These are phyloP conservation scores for Didymella pomorum DNA, from an alignment of 2,329 filamentous ascomycete species.

Conservation along the genomic window DNA sequence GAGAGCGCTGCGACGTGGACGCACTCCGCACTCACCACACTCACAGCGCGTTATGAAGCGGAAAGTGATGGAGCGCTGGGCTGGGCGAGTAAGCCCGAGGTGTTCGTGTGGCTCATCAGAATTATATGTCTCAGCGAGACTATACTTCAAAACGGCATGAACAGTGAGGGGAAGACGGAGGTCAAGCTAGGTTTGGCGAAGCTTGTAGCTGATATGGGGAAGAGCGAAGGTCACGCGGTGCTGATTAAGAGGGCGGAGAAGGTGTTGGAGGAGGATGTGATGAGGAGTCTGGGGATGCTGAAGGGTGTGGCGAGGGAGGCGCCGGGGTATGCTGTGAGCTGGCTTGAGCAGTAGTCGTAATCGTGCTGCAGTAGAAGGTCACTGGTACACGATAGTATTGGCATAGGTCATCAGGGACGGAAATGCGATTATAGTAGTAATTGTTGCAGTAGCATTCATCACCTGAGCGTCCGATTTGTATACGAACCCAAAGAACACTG, in stretches of 20 bases:
- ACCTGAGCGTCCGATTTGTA: background rate
- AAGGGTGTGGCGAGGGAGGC: conserved; percentile 10
- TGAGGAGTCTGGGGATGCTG: conserved; percentile 7
- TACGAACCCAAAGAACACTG: conserved; percentile 33
- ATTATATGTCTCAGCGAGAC: conserved; percentile 55
- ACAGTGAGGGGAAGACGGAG: conserved; percentile 22
- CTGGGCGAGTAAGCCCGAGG: conserved; percentile 73
- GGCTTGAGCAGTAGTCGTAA: background rate
- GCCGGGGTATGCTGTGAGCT: conserved; percentile 13
- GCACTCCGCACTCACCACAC: conserved; percentile 56
- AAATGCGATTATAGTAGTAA: background rate
- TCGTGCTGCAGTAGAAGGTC: too few species aligned
- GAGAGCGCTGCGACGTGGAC: conserved; percentile 57
- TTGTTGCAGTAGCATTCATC: too few species aligned
- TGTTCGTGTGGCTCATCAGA: conserved; percentile 67
- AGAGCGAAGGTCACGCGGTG: conserved; percentile 3
- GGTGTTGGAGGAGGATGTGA: conserved; percentile 9
- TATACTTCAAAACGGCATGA: conserved; percentile 41
- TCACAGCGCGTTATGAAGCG: conserved; percentile 49
- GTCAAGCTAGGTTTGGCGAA: conserved; percentile 5
- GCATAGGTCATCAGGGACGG: too few species aligned
- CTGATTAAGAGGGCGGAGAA: background rate
- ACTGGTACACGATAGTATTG: too few species aligned
- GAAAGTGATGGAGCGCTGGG: conserved; percentile 72
- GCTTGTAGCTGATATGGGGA: background rate